These are phyloP conservation scores for Cystobasidium slooffiae DNA, from an alignment of 1,284 basidiomycete genomes.

Conservation along the genomic window DNA sequence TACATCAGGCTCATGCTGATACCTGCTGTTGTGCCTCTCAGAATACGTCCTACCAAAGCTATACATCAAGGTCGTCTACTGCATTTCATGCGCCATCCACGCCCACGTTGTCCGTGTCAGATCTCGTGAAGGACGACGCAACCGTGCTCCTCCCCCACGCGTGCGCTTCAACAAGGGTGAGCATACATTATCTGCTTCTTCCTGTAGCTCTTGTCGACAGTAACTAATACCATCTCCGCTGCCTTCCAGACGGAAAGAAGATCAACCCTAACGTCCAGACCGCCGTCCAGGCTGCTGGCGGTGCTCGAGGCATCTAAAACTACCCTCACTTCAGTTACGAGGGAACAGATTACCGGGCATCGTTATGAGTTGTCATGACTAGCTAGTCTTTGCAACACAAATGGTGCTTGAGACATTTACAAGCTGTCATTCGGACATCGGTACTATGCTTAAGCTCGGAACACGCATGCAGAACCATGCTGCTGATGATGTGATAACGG, in stretches of 20 bases:
- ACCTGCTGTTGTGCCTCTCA: conserved; percentile 54
- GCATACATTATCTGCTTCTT: conserved; percentile 29
- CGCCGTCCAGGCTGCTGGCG: conserved; percentile 38
- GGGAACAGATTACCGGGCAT: no score
- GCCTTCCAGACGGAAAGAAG: conserved; percentile 52
- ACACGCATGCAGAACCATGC: no score
- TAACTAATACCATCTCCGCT: background rate
- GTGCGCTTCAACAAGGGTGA: conserved; percentile 92
- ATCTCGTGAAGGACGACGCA: conserved; percentile 83
- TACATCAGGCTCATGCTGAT: background rate
- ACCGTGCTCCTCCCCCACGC: conserved; percentile 93
- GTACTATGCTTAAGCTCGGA: background rate
- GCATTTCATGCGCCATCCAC: conserved; percentile 99
- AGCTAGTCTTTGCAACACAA: conserved; percentile 6
- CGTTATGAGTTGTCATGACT: conserved; percentile 1
- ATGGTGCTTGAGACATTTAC: background rate
- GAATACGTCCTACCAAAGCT: conserved; percentile 98
- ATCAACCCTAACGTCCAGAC: conserved; percentile 45
- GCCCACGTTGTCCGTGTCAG: conserved; percentile 97
- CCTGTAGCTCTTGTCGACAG: background rate
- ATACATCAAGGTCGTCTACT: conserved; percentile 99
- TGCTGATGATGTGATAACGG: no score
- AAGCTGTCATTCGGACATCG: background rate
- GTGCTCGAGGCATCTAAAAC: conserved; percentile 36
- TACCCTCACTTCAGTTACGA: background rate